Base-by-base conservation (phyloP, 2,329 filamentous ascomycete species). In the Botrytis porri region DNA sequence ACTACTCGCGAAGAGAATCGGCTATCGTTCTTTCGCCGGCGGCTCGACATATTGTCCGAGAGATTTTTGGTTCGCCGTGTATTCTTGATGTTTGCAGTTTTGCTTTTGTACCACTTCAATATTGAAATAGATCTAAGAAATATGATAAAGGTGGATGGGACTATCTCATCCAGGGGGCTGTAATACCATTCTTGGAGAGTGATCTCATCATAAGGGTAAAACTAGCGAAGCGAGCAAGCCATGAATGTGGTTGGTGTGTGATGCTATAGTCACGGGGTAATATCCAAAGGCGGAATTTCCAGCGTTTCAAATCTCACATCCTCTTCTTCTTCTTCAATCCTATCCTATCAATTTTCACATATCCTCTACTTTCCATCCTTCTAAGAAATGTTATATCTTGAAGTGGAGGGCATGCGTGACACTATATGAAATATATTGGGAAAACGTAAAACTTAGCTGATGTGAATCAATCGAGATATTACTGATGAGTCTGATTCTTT, bases 51-150 rank as follows among this genome's bases (percentile, higher is more conserved):
- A 41, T 32, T 57, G 48, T 20, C 65, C 48, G 10, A 45, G 43
- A 57, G 22, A 57, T 32, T 67, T 14, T 22, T 67, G 20, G 65
- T 48, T 32, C 48, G 45, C 32, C 22, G 45, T 67, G 32, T n/a
- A 48, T 41, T 67, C 25, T 57, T 67, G 12, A 67, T 67, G 35
- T 41, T 67, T 67, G 20, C 54, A 10, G 22, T 67, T n/a, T 48
- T 39, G 12, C 22, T 57, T 57, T 67, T 57, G 65, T 35, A 41
- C 39, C 48, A 25, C 3, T 67, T 57, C 25, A 45, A 57, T 29
- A 37, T 41, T 16, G 32, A 54, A 7, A 32, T 67, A 16, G 65
- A 57, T 22, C 20, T 25, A 57, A 29, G 48, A 57, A 54, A 57
- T 22, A 10, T 9, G 5, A 22, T 39, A 10, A 41, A 29, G 45